phyloP scores from a whole-genome alignment of 1,284 basidiomycete genomes.

The Cutaneotrichosporon spelunceum region DNA sequence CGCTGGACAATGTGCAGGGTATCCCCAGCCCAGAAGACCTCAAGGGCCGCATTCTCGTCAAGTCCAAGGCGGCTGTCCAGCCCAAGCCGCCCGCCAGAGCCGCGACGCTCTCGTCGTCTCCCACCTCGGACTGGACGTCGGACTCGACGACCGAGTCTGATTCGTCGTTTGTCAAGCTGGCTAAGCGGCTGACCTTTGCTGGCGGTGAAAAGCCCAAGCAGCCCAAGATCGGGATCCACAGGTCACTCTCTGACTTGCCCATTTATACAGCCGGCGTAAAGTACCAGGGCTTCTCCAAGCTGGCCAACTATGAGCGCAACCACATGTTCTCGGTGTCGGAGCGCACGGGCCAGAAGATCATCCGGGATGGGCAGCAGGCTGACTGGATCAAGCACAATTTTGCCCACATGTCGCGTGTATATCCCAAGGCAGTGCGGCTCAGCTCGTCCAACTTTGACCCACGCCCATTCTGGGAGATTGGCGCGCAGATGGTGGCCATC shows the following conservation, averaged over 20 bases:
- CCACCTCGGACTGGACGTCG: slow-evolving; percentile 14
- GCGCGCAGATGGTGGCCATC: slow-evolving; percentile 89
- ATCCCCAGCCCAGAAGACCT: slow-evolving; percentile 87
- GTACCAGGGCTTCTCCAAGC: slow-evolving; percentile 86
- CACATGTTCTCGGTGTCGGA: slow-evolving; percentile 95
- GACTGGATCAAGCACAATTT: slow-evolving; percentile 88
- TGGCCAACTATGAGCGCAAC: slow-evolving; percentile 77
- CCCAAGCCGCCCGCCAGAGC: neutral
- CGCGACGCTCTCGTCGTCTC: slow-evolving; percentile 5
- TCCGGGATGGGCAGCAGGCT: slow-evolving; percentile 55
- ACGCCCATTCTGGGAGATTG: slow-evolving; percentile 82
- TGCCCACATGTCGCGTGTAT: slow-evolving; percentile 79
- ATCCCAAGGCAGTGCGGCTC: slow-evolving; percentile 80
- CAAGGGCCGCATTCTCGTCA: slow-evolving; percentile 76
- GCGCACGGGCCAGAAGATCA: slow-evolving; percentile 60
- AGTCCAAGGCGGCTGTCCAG: slow-evolving; percentile 56
- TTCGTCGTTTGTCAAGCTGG: slow-evolving; percentile 36
- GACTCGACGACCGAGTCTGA: slow-evolving; percentile 50
- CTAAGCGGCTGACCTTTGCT: slow-evolving; percentile 32
- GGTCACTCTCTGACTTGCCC: slow-evolving; percentile 68
- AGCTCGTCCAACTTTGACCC: slow-evolving; percentile 88
- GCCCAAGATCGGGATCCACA: slow-evolving; percentile 60
- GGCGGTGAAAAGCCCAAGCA: slow-evolving; percentile 6
- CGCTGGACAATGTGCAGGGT: slow-evolving; percentile 52
- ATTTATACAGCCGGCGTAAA: slow-evolving; percentile 97